These are phyloP conservation scores for Sporothrix globosa DNA, from an alignment of 2,329 filamentous ascomycete species.

Conservation along the genomic window DNA sequence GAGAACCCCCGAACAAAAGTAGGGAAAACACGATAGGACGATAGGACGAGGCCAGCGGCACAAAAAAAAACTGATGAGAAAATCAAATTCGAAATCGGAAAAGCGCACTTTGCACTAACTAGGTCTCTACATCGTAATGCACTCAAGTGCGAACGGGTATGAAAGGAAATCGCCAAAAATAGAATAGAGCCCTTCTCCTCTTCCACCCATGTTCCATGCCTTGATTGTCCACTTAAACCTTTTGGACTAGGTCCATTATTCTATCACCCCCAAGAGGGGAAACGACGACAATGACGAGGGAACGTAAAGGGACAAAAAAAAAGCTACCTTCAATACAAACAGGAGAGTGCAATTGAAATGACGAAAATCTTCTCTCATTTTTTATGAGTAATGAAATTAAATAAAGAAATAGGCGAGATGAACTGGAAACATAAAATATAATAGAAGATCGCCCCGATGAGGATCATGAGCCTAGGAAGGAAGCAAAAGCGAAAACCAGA, in stretches of 20 bases:
- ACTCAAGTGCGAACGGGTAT: constrained; percentile 11
- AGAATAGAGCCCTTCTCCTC: not conserved
- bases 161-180: constrained; percentile 20
- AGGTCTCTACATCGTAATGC: not conserved
- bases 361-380: too few species aligned
- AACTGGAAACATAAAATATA: not conserved
- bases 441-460: not conserved
- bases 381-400: too few species aligned
- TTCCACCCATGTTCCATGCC: not conserved
- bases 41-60: too few species aligned
- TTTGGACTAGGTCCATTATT: too few species aligned
- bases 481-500: not conserved
- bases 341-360: too few species aligned
- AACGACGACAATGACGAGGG: not conserved
- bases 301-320: too few species aligned
- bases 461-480: not conserved
- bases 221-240: too few species aligned
- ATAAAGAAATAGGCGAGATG: not conserved
- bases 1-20: not conserved
- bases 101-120: constrained; percentile 4
- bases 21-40: not conserved
- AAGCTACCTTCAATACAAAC: too few species aligned
- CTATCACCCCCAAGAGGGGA: not conserved
- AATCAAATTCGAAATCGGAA: not conserved
- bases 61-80: not conserved